Evolutionary conservation across 169 alveolate species (phyloP), one percentile per base, ranked within the genome.

Genomic region (Amoebophrya sp.): DNA sequence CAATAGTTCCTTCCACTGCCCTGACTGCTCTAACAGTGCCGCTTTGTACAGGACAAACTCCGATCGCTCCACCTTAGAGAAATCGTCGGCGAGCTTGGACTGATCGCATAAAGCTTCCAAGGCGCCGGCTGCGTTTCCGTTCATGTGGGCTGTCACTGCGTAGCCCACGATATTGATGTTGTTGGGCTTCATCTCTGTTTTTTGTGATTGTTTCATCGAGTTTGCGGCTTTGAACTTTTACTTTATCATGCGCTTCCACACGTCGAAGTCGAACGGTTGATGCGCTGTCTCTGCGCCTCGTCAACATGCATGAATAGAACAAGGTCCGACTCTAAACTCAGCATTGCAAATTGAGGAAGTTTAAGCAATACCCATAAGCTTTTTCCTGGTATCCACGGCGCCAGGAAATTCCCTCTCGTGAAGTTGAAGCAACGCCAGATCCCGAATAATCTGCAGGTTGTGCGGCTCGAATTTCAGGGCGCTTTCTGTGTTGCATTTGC

Each of bases 401-500:
- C 96, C 97, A 53, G 95, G 95, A 77, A 94, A 94, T 91, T 95
- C 96, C 77, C 97, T 95, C 40, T 93, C 92, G 89, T 94, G 94
- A 38, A 96, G 91, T 92, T 95, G 93, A 35, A 96, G 94, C 89
- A 95, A 77, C 0, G 96, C 94, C 77, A 95, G 92, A 92, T 96
- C 98, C 93, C 97, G 94, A 40, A 95, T 38, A 10, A 96, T 94
- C 41, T 94, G 94, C 35, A 93, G 90, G 93, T 96, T 96, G 10
- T 95, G 96, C 47, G 95, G 95, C 77, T 94, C 97, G 77, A 93
- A 93, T 47, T 93, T 95, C 40, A 94, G 91, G 25, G 97, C 95
- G 41, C 93, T 93, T n/a, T 93, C 83, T 66, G 83, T 66, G 23
- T 2, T 41, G 54, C n/a, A n/a, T n/a, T n/a, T n/a, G n/a, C n/a